Evolutionary conservation across 1,284 basidiomycete genomes (phyloP), one percentile per base, ranked within the genome.

Genomic region (Ustilago sp.): DNA sequence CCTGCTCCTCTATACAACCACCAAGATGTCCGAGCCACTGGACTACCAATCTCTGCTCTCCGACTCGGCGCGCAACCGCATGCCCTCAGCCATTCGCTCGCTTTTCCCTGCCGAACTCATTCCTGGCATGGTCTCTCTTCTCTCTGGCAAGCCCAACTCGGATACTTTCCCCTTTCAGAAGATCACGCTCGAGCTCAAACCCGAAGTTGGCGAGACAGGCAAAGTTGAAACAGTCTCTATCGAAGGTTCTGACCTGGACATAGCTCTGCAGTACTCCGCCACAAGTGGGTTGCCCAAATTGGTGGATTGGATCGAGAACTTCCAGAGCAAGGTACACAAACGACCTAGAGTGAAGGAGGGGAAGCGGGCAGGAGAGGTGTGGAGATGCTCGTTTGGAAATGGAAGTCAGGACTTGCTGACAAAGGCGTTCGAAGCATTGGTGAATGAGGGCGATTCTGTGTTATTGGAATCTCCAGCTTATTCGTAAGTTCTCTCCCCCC

Each of bases 351-450:
- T 65, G 0, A 56, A 50, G 19, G 28, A 57, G 0, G 57, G 35
- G 11, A 41, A 32, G 52, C 93, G 93, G 78, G 55, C 59, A 15
- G 74, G 45, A 19, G 65, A 58, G 55, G 67, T 47, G 34, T 80
- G 68, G 70, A 36, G 59, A 83, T 95, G 69, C 7, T 91, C 90
- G 56, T 87, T 96, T 17, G 94, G 94, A 0, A 89, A 89, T 48
- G 95, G 95, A 7, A 93, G 92, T 58, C 94, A 96, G 87, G 94
- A 97, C 88, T 85, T 95, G 60, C 90, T 97, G 64, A 92, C 89
- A 87, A 96, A 96, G 72, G 87, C 88, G 3, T 90, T 90, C 82
- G 78, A 87, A 54, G 87, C 88, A 0, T 76, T 95, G 52, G 87
- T 95, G 39, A 91, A 95, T 83, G 90, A 89, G 4, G 94, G 93